Evolutionary conservation across 2,329 filamentous ascomycete genomes (phyloP).

Genomic region (Colletotrichum echinochloae): DNA sequence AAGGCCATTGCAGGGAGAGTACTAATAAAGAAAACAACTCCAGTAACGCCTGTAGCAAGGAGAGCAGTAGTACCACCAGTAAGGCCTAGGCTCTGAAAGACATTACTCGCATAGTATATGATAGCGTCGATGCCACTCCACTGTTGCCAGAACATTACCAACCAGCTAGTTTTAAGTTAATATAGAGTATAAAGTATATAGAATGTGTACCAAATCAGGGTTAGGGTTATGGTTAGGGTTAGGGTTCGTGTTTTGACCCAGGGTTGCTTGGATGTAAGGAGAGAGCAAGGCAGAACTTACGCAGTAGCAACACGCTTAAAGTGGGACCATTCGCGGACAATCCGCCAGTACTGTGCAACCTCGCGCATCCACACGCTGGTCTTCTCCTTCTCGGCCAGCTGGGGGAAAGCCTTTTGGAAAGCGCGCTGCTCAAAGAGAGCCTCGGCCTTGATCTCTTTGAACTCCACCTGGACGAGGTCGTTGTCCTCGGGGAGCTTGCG

Average conservation of each 20-base stretch:
- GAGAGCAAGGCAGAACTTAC: neutral
- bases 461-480: conserved; percentile 66
- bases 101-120: conserved; percentile 63
- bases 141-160: conserved; percentile 63
- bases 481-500: conserved; percentile 70
- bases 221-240: neutral
- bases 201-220: too few relatives aligned
- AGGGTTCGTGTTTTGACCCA: neutral
- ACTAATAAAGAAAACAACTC: conserved; percentile 61
- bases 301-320: conserved; percentile 56
- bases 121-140: conserved; percentile 51
- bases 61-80: conserved; percentile 68
- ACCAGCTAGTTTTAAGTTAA: conserved; percentile 48
- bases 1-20: conserved; percentile 50
- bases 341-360: conserved; percentile 63
- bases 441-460: conserved; percentile 58
- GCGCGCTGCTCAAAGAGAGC: conserved; percentile 55
- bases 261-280: neutral
- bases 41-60: conserved; percentile 72
- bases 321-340: conserved; percentile 61
- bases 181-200: too few relatives aligned
- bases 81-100: conserved; percentile 74
- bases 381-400: conserved; percentile 53
- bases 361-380: conserved; percentile 57
- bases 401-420: conserved; percentile 59